phyloP scores from a whole-genome alignment of 805 yeast genomes.

The Kurtzmaniella fragi region DNA sequence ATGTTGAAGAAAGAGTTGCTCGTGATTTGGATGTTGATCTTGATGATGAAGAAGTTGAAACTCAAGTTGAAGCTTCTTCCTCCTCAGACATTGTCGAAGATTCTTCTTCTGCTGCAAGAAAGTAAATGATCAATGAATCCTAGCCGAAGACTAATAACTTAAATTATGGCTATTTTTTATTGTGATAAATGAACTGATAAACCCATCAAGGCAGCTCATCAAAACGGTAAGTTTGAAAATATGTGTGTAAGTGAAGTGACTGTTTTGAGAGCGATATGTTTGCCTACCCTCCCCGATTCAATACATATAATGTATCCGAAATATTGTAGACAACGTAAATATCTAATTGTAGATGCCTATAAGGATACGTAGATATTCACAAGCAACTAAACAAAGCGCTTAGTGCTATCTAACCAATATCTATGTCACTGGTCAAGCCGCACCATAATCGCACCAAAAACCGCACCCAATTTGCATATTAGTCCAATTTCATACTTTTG shows the following conservation, averaged over 20 bases:
- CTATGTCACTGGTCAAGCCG: too few relatives aligned
- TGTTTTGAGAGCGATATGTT: conserved; percentile 1
- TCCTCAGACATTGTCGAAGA: conserved; percentile 5
- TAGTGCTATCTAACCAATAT: too few relatives aligned
- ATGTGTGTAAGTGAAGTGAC: conserved; percentile 11
- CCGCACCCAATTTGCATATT: too few relatives aligned
- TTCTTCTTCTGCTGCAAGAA: conserved; percentile 3
- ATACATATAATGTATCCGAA: too few relatives aligned
- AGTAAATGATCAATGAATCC: too few relatives aligned
- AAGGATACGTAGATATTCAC: too few relatives aligned
- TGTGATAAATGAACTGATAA: conserved; percentile 10
- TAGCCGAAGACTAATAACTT: not conserved
- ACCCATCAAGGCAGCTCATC: too few relatives aligned
- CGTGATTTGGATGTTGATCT: conserved; percentile 49
- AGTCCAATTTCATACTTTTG: too few relatives aligned
- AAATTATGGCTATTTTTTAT: not conserved
- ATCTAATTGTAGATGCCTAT: too few relatives aligned
- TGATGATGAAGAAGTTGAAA: conserved; percentile 24
- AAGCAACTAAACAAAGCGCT: too few relatives aligned
- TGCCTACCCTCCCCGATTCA: conserved; percentile 2
- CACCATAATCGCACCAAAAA: too few relatives aligned
- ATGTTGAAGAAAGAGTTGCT: conserved; percentile 59
- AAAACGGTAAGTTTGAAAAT: conserved; percentile 1
- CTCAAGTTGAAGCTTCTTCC: conserved; percentile 4
- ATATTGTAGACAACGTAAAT: too few relatives aligned